These are phyloP conservation scores for Thalassiosira delicatula DNA, from an alignment of 352 stramenopile species.

Conservation along the genomic window DNA sequence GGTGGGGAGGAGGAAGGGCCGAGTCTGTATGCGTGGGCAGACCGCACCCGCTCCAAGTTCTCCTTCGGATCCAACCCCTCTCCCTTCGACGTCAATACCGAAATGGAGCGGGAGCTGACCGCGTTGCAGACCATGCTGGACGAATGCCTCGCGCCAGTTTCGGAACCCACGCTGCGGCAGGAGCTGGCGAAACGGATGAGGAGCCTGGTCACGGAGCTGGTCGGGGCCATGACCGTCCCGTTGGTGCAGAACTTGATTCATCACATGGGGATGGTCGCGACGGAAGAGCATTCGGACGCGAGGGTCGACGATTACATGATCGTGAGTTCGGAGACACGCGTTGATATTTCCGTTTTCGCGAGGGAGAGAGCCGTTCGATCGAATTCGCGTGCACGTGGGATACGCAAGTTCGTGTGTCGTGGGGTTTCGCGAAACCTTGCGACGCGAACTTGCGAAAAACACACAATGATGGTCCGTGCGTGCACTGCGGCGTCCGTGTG, in stretches of 20 bases:
- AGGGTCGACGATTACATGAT: constrained; percentile 47
- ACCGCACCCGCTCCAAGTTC: constrained; percentile 47
- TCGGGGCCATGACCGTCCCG: constrained; percentile 71
- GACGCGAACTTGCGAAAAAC: too few relatives aligned
- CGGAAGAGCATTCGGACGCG: neutral
- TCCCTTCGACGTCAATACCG: constrained; percentile 62
- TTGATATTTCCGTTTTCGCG: too few relatives aligned
- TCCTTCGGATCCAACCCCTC: constrained; percentile 40
- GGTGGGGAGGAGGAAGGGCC: neutral
- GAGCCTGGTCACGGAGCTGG: constrained; percentile 41
- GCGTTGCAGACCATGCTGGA: constrained; percentile 52
- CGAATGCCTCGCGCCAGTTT: constrained; percentile 14
- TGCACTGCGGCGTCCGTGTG: too few relatives aligned
- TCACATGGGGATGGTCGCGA: constrained; percentile 48
- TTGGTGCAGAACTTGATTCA: constrained; percentile 82
- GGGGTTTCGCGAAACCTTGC: too few relatives aligned
- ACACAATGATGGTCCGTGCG: too few relatives aligned
- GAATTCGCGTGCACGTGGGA: too few relatives aligned
- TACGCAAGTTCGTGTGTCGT: too few relatives aligned
- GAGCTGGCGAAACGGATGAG: constrained; percentile 43
- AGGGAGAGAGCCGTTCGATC: too few relatives aligned
- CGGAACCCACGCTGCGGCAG: neutral
- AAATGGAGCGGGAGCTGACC: constrained; percentile 60
- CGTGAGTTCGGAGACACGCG: too few relatives aligned
- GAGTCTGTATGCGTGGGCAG: constrained; percentile 75